Conservation (phyloP, 208 protist species). For the Leishmania major region DNA sequence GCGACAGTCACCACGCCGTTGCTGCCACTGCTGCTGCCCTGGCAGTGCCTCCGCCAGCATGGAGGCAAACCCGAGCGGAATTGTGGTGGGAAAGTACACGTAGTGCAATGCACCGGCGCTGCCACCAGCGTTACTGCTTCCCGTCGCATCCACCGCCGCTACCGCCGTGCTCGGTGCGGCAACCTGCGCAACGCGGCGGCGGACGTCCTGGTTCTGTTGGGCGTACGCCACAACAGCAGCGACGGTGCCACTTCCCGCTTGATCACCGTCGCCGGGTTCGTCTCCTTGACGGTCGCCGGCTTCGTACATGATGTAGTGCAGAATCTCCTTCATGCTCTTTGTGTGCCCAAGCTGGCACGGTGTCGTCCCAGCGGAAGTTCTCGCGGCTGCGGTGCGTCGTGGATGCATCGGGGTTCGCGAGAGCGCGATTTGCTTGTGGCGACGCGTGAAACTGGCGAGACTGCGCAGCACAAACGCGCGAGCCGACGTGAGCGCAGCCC, state of each 20-base stretch:
- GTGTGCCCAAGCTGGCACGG: conserved; percentile 1
- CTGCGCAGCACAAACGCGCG: conserved; percentile 70
- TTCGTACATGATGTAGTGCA: conserved; percentile 36
- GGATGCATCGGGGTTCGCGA: conserved; percentile 21
- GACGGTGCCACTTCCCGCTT: neutral
- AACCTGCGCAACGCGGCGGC: conserved; percentile 21
- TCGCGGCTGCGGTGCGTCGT: neutral
- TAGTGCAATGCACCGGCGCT: conserved; percentile 3
- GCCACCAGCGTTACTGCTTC: neutral
- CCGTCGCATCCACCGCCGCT: neutral
- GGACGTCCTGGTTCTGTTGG: conserved; percentile 34
- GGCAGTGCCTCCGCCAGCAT: conserved; percentile 23
- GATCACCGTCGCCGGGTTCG: neutral
- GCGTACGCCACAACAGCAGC: conserved; percentile 14
- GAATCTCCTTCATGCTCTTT: conserved; percentile 31
- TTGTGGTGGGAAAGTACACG: conserved; percentile 32
- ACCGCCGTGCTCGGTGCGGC: neutral
- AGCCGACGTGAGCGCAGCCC: conserved; percentile 50
- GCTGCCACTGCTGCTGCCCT: conserved; percentile 19
- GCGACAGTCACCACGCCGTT: neutral
- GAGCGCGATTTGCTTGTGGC: conserved; percentile 34
- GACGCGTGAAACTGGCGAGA: conserved; percentile 54
- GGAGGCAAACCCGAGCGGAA: conserved; percentile 43
- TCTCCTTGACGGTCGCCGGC: conserved; percentile 8
- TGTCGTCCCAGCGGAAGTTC: neutral